A percentile compares a stretch with the other conserved stretches of the same genome.
phyloP scores from a whole-genome alignment of 768 basidiomycete genomes.

The Xerocomellus amylosporus region DNA sequence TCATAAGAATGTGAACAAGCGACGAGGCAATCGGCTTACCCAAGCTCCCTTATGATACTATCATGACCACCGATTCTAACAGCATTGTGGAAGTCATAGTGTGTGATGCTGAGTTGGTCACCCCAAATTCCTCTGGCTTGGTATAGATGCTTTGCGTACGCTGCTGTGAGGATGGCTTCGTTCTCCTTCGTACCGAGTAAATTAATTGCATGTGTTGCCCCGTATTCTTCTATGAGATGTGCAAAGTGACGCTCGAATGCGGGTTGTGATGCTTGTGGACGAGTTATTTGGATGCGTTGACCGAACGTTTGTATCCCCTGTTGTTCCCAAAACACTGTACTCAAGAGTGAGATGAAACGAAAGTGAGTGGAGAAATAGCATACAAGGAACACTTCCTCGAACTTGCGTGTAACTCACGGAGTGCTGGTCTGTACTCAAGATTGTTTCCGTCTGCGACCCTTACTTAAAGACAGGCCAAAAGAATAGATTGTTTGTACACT shows the following conservation, averaged over 20 bases:
- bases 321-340: slow-evolving; percentile 96
- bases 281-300: slow-evolving; percentile 90
- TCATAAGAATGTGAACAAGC: slow-evolving; percentile 4
- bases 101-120: slow-evolving; percentile 73
- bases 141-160: slow-evolving; percentile 80
- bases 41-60: slow-evolving; percentile 71
- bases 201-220: slow-evolving; percentile 83
- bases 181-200: slow-evolving; percentile 91
- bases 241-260: slow-evolving; percentile 95
- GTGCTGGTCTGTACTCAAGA: slow-evolving; percentile 83
- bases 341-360: slow-evolving; percentile 10
- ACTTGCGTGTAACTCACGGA: slow-evolving; percentile 93
- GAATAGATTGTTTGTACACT: slow-evolving; percentile 19
- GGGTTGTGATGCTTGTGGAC: slow-evolving; percentile 93
- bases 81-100: slow-evolving; percentile 91
- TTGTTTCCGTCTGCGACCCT: slow-evolving; percentile 75
- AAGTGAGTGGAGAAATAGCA: slow-evolving; percentile 29
- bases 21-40: slow-evolving; percentile 35
- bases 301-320: slow-evolving; percentile 94
- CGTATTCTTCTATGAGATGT: slow-evolving; percentile 84
- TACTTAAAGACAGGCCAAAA: slow-evolving; percentile 6
- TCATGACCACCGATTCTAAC: slow-evolving; percentile 86
- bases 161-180: slow-evolving; percentile 76
- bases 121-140: slow-evolving; percentile 60
- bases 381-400: slow-evolving; percentile 92